phyloP scores from a whole-genome alignment of 208 protist species.

The Acanthamoeba quina region DNA sequence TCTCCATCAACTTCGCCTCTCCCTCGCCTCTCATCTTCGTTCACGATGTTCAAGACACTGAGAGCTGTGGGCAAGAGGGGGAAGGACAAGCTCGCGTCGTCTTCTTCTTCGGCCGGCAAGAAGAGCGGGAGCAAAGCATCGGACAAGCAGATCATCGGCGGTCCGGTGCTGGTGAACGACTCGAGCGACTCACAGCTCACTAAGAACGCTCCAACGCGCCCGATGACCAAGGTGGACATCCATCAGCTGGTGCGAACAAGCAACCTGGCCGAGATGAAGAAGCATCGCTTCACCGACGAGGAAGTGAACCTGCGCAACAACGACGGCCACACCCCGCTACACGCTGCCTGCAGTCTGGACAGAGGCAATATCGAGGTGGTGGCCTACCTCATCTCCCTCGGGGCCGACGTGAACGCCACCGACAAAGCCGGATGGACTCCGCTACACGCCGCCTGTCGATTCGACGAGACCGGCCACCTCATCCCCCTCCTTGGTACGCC shows the following conservation, averaged over 20 bases:
- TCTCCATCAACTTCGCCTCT: neutral
- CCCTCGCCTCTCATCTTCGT: neutral
- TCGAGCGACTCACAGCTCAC: conserved; percentile 29
- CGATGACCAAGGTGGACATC: conserved; percentile 29
- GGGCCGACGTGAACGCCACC: neutral
- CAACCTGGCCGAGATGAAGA: conserved; percentile 53
- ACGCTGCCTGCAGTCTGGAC: conserved; percentile 33
- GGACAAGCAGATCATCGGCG: neutral
- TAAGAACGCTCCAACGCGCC: neutral
- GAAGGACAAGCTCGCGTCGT: neutral
- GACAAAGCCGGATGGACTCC: conserved; percentile 27
- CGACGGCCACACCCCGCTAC: neutral
- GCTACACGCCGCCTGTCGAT: conserved; percentile 5
- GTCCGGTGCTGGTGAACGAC: neutral
- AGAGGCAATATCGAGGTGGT: neutral
- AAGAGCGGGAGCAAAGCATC: neutral
- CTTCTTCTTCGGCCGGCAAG: neutral
- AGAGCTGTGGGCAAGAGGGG: neutral
- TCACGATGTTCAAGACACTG: neutral
- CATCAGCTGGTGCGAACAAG: conserved; percentile 4
- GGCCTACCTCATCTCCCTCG: conserved; percentile 21
- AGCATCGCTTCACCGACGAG: conserved; percentile 37
- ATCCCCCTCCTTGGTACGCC: neutral
- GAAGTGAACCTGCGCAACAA: conserved; percentile 6
- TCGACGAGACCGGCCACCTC: neutral